phyloP scores from a whole-genome alignment of 2,329 filamentous ascomycete species.

The Ilyonectria mors-panacis region DNA sequence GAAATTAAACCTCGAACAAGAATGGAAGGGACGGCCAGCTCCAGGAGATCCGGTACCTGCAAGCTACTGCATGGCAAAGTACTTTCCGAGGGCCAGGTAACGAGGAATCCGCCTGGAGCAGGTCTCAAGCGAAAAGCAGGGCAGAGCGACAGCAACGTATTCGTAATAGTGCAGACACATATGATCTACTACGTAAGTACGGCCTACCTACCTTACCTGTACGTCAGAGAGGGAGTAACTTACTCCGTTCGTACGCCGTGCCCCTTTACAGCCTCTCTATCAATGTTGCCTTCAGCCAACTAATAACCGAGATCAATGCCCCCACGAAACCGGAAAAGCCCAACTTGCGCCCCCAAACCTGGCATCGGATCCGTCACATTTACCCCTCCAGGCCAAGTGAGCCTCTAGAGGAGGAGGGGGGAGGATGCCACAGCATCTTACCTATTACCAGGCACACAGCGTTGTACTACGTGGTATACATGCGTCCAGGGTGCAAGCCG shows the following conservation, averaged over 20 bases:
- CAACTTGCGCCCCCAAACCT: slow-evolving; percentile 8
- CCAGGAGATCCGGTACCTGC: background rate
- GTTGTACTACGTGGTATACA: background rate
- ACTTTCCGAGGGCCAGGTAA: background rate
- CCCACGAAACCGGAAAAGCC: slow-evolving; percentile 15
- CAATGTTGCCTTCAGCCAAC: slow-evolving; percentile 9
- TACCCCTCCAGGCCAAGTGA: slow-evolving; percentile 16
- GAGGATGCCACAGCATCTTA: slow-evolving; percentile 4
- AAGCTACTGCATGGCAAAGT: background rate
- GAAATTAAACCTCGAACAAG: slow-evolving; percentile 39
- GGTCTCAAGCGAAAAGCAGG: background rate
- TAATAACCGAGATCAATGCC: slow-evolving; percentile 22
- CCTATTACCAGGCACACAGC: slow-evolving; percentile 9
- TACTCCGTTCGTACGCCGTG: too few species aligned
- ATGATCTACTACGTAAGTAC: too few species aligned
- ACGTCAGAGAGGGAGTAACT: background rate
- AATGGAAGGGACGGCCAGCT: slow-evolving; percentile 8
- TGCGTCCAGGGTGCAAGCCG: background rate
- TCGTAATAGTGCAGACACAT: background rate
- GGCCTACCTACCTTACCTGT: background rate
- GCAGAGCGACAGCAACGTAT: background rate
- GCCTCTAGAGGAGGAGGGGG: background rate
- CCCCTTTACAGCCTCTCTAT: background rate
- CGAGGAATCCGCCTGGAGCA: background rate
- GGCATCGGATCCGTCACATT: slow-evolving; percentile 13